Evolutionary conservation across 345 rosid species (phyloP).

Genomic region (Anacardium occidentale): DNA sequence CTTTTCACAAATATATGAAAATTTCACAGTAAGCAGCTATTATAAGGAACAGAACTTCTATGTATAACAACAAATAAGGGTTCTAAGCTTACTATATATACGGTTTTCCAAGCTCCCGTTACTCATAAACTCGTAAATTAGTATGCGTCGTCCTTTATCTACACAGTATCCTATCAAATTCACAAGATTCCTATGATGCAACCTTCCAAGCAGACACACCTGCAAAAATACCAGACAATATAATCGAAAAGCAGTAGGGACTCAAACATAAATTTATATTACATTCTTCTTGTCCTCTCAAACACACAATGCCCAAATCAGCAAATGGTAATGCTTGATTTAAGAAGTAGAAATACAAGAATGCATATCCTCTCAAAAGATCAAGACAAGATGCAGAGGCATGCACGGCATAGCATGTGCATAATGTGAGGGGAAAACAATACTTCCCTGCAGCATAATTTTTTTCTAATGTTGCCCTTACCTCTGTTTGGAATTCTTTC

Average conservation of each 20-base stretch:
- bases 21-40: not conserved
- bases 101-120: constrained; percentile 86
- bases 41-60: constrained; percentile 1
- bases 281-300: too few species aligned
- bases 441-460: not conserved
- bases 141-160: constrained; percentile 76
- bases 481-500: constrained; percentile 95
- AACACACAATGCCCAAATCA: not conserved
- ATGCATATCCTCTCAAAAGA: not conserved
- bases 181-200: constrained; percentile 95
- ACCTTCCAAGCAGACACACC: constrained; percentile 87
- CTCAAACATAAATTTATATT: not conserved
- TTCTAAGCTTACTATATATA: constrained; percentile 61
- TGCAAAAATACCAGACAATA: constrained; percentile 30
- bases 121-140: constrained; percentile 95
- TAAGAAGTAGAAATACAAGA: not conserved
- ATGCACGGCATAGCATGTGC: not conserved
- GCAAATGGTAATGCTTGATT: not conserved
- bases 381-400: not conserved
- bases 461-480: constrained; percentile 22
- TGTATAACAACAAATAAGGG: constrained; percentile 1
- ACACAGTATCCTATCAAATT: constrained; percentile 86
- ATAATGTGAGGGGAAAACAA: not conserved
- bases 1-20: not conserved
- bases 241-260: not conserved